Conservation (phyloP, 1,284 basidiomycete species). For the Fomitopsis betulina region DNA sequence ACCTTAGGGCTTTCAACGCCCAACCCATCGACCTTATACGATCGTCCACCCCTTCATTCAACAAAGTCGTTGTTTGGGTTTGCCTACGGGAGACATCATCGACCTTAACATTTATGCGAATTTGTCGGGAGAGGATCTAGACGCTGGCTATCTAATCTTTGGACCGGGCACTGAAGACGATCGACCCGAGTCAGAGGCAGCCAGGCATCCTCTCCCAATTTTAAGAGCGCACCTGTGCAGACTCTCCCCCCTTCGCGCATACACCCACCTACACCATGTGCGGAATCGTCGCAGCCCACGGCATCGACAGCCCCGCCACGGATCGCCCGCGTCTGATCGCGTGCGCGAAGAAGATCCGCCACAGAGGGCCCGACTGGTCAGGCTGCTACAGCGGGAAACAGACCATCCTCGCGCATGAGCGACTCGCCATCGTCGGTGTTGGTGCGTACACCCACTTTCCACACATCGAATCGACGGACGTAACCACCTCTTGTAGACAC, state of each 20-base stretch:
- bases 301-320: constrained; percentile 63
- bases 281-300: constrained; percentile 84
- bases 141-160: neutral
- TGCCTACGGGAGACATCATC: no score
- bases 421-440: constrained; percentile 96
- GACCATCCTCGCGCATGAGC: constrained; percentile 83
- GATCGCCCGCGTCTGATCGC: constrained; percentile 78
- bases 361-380: constrained; percentile 96
- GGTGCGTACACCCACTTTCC: constrained; percentile 52
- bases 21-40: no score
- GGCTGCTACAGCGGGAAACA: constrained; percentile 86
- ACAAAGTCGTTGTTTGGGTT: no score
- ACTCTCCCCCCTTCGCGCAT: neutral
- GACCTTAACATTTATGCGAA: no score
- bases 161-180: neutral
- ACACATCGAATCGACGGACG: neutral
- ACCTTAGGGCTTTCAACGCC: no score
- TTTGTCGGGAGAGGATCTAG: neutral
- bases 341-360: constrained; percentile 84
- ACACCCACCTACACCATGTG: constrained; percentile 55
- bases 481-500: constrained; percentile 59
- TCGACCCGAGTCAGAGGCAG: constrained; percentile 1
- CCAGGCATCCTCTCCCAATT: neutral
- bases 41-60: no score
- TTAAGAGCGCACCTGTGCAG: neutral